Evolutionary conservation across 2,329 filamentous ascomycete genomes (phyloP).

Genomic region (Emergomyces pasteurianus): DNA sequence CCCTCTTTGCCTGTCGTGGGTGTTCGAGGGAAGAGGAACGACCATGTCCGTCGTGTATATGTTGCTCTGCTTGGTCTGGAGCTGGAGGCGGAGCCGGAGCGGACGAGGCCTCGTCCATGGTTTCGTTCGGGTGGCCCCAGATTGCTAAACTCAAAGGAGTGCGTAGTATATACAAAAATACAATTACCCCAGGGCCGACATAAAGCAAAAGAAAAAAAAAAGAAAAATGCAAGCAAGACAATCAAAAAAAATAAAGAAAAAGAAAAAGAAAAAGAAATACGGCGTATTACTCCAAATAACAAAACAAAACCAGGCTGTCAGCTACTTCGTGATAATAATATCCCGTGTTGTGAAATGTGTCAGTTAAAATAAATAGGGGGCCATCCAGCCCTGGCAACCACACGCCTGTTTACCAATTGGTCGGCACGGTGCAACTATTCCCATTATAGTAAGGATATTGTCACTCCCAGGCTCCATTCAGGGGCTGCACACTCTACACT

Average conservation of each 20-base stretch:
- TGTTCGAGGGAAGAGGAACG: neutral
- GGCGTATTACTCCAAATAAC: too few relatives aligned
- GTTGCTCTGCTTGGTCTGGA: neutral
- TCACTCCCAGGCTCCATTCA: too few relatives aligned
- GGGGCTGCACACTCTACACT: too few relatives aligned
- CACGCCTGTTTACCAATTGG: too few relatives aligned
- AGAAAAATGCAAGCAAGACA: neutral
- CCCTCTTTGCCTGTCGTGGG: constrained; percentile 12
- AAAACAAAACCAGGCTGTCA: neutral
- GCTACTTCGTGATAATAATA: neutral
- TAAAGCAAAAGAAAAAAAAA: constrained; percentile 11
- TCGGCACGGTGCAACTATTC: too few relatives aligned
- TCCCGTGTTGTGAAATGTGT: too few relatives aligned
- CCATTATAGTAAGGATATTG: too few relatives aligned
- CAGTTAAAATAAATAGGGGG: too few relatives aligned
- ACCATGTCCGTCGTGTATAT: neutral
- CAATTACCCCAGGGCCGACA: neutral
- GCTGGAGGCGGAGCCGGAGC: too few relatives aligned
- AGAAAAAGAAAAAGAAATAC: too few relatives aligned
- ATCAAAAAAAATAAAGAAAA: neutral
- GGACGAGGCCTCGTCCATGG: neutral
- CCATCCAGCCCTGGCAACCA: too few relatives aligned
- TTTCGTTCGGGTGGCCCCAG: neutral
- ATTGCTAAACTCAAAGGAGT: neutral
- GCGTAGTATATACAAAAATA: too few relatives aligned